These are phyloP conservation scores for Urtica urens DNA, from an alignment of 306 rosid genomes.

Conservation along the genomic window DNA sequence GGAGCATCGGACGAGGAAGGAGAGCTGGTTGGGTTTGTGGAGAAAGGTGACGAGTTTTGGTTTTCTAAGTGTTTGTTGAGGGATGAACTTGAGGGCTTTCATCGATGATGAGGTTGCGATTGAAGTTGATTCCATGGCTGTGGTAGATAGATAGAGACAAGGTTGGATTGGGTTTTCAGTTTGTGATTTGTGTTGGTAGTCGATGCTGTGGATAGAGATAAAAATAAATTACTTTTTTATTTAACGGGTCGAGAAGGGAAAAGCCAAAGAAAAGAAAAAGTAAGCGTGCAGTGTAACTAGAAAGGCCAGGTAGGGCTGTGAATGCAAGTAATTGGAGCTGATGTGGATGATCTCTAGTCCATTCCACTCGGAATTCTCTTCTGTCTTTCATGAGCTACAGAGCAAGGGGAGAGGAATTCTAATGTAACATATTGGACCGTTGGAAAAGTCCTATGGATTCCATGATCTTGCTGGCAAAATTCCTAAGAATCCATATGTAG, in stretches of 20 bases:
- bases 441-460: too few species aligned
- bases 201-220: conserved; percentile 3
- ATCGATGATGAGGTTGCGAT: conserved; percentile 32
- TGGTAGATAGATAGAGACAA: background rate
- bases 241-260: conserved; percentile 15
- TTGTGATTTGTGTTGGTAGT: background rate
- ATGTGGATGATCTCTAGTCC: background rate
- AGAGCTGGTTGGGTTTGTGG: conserved; percentile 19
- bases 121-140: conserved; percentile 38
- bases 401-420: too few species aligned
- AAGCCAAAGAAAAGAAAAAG: background rate
- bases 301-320: too few species aligned
- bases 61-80: conserved; percentile 24
- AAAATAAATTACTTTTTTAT: conserved; percentile 2
- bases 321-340: background rate
- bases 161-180: background rate
- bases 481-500: too few species aligned
- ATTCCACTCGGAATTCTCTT: too few species aligned
- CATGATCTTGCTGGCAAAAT: too few species aligned
- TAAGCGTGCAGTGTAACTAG: background rate
- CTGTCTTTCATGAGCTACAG: too few species aligned
- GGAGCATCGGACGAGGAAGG: conserved; percentile 44
- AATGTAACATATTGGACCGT: too few species aligned
- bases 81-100: conserved; percentile 14
- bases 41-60: conserved; percentile 23